Base-by-base conservation (phyloP, 2,329 filamentous ascomycete genomes). In the Aspergillus viridinutans region DNA sequence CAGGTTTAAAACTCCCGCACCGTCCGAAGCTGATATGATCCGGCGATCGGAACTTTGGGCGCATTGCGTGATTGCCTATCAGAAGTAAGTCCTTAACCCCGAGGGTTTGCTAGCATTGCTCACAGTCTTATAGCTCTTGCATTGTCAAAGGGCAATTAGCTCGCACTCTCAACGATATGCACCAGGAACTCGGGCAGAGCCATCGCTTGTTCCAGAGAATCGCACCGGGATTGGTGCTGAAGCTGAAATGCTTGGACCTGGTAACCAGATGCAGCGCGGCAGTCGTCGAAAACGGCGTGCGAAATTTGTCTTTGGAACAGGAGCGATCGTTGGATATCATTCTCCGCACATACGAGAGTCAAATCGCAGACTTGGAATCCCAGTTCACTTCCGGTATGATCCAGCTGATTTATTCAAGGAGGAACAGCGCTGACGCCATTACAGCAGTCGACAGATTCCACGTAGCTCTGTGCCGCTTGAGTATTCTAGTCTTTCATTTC, bases 31-130 rank as follows among this genome's bases (percentile, higher is more conserved):
- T 3, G 74, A 77, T 45, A 67, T 76, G 38, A 62, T 63, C 35
- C 69, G 69, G 29, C 70, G 74, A 1, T 71, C 74, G 0, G 73
- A 76, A 42, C 63, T 76, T 0, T 77, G 76, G 75, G 73, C 72
- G 4, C 72, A 74, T 55, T 72, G 72, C 52, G 64, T 76, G 7
- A 64, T 76, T 40, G 67, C 71, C 1, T 76, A 77, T 57, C 73
- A 77, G 57, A 65, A 69, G 74, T 76, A 61, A 51, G 65, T 54
- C 4, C 10, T 26, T 25, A 8, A 8, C 7, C 25, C 29, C 47
- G 3, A 17, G 4, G 29, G 14, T 35, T 56, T 10, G 49, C 58
- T 52, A 42, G 25, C 52, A 10, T 32, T 49, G 26, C 12, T 28
- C 4, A 49, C 55, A 52, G n/a, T 26, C 9, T 8, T 23, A 7